These are phyloP conservation scores for Prunus mume DNA, from an alignment of 306 rosid genomes.

Conservation along the genomic window DNA sequence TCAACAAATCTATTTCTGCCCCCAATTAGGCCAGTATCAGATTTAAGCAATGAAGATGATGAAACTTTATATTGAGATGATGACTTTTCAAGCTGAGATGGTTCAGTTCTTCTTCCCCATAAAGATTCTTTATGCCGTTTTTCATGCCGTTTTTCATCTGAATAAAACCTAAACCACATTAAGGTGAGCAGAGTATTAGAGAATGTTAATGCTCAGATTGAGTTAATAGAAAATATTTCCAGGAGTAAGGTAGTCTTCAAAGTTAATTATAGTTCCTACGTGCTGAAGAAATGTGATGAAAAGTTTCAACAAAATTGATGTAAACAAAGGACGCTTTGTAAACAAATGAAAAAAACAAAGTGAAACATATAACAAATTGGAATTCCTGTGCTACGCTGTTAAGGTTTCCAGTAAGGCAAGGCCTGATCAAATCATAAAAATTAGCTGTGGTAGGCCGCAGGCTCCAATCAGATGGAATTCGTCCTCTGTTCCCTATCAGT, in stretches of 20 bases:
- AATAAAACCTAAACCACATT: conserved; percentile 52
- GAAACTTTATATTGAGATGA: conserved; percentile 53
- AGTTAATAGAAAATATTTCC: neutral
- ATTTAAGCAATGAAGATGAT: conserved; percentile 47
- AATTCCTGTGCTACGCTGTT: neutral
- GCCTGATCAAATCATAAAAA: conserved; percentile 10
- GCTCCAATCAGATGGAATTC: neutral
- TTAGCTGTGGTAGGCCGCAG: neutral
- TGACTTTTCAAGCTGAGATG: conserved; percentile 45
- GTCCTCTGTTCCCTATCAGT: neutral
- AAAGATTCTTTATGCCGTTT: conserved; percentile 36
- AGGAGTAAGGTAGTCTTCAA: neutral
- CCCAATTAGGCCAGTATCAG: conserved; percentile 39
- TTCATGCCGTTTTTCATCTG: conserved; percentile 39
- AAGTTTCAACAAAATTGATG: neutral
- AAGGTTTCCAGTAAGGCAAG: neutral
- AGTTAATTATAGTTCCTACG: neutral
- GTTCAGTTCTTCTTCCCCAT: conserved; percentile 54
- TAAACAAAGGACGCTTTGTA: neutral
- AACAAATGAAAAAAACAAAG: neutral
- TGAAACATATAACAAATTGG: neutral
- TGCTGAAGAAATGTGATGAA: neutral
- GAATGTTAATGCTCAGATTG: neutral
- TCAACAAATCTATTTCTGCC: conserved; percentile 51
- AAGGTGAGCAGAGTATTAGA: conserved; percentile 11